A percentile compares a stretch with the other conserved stretches of the same genome.
phyloP scores from a whole-genome alignment of 1,284 basidiomycete species.

The Ceratobasidium sp. region DNA sequence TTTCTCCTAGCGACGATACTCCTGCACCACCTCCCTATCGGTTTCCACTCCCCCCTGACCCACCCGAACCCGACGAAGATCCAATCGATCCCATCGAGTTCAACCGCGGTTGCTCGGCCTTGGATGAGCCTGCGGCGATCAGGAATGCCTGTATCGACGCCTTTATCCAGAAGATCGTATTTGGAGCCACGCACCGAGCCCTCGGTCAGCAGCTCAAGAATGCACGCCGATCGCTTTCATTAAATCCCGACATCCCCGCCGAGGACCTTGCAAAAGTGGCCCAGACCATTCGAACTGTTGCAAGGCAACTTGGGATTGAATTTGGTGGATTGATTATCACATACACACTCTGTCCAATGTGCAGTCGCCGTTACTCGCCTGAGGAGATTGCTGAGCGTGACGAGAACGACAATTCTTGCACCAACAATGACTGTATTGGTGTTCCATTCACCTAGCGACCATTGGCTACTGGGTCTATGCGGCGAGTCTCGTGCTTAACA shows the following conservation, averaged over 20 bases:
- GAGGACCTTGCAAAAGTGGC: slow-evolving; percentile 7
- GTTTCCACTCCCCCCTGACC: too few species aligned
- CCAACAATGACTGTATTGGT: background rate
- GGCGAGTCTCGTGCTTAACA: background rate
- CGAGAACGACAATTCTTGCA: background rate
- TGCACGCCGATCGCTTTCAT: background rate
- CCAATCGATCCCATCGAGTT: background rate
- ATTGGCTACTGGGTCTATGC: background rate
- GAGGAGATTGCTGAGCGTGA: background rate
- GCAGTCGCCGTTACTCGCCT: background rate
- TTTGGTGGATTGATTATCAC: background rate
- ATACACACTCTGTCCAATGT: background rate
- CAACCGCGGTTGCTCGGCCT: background rate
- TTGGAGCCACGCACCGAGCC: background rate
- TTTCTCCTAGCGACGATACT: too few species aligned
- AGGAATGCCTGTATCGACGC: slow-evolving; percentile 15
- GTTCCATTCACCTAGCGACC: background rate
- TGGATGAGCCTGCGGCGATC: slow-evolving; percentile 1
- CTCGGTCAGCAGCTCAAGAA: background rate
- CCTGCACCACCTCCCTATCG: too few species aligned
- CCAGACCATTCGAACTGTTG: slow-evolving; percentile 3
- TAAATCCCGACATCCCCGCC: background rate
- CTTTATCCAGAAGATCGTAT: slow-evolving; percentile 1
- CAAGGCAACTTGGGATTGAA: background rate
- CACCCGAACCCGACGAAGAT: background rate